These are phyloP conservation scores for Coelastrella sp. DNA, from an alignment of 139 green algal species.

Conservation along the genomic window DNA sequence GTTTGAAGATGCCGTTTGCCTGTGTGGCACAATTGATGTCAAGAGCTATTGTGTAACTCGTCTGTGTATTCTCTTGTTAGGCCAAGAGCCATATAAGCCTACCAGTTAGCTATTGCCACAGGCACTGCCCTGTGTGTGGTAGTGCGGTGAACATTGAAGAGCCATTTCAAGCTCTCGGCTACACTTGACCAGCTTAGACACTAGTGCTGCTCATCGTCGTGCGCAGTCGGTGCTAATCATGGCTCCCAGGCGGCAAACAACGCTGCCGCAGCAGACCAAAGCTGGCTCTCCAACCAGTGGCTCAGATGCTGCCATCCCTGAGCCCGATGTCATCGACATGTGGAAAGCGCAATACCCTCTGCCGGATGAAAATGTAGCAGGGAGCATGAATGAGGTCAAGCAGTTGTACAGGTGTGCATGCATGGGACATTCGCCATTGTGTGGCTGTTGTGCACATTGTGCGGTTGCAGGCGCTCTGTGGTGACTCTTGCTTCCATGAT, in stretches of 20 bases:
- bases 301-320: neutral
- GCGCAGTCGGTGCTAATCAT: neutral
- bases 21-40: neutral
- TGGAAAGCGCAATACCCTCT: slow-evolving; percentile 48
- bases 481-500: neutral
- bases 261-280: neutral
- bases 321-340: neutral
- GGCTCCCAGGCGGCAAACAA: neutral
- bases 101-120: neutral
- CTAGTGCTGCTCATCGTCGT: neutral
- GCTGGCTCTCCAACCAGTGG: neutral
- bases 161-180: too few species aligned
- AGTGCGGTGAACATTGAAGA: neutral
- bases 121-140: neutral
- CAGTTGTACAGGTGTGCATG: slow-evolving; percentile 35
- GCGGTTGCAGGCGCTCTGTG: neutral
- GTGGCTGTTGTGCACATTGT: neutral
- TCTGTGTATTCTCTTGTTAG: too few species aligned
- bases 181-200: too few species aligned
- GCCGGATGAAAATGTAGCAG: slow-evolving; percentile 29
- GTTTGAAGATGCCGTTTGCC: too few species aligned
- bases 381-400: neutral
- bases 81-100: too few species aligned
- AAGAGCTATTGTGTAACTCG: neutral
- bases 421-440: neutral